A percentile compares a stretch with the other conserved stretches of the same genome.
Evolutionary conservation across 1,139 yeast species (phyloP).

Genomic region (Saccharomyces hybrid): DNA sequence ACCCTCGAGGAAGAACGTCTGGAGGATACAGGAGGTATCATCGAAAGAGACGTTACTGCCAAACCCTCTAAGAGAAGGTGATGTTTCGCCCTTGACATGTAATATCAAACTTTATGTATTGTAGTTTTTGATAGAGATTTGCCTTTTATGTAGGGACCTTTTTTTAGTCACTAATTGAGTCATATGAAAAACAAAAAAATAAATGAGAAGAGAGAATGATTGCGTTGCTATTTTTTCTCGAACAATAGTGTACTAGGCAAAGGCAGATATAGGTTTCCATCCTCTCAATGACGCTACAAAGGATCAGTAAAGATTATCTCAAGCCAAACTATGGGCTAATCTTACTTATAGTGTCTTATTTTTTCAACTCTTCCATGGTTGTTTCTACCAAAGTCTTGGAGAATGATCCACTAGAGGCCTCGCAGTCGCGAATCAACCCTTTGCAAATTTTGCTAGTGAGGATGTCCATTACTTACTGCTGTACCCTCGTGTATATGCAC

Average conservation of each 20-base stretch:
- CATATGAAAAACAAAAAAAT: not conserved
- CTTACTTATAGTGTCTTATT: constrained; percentile 46
- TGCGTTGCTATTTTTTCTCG: not conserved
- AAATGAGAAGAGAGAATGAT: not conserved
- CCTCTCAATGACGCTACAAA: not conserved
- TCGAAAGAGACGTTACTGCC: constrained; percentile 58
- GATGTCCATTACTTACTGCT: constrained; percentile 61
- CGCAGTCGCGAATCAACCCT: constrained; percentile 46
- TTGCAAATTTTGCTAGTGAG: constrained; percentile 68
- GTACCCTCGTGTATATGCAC: constrained; percentile 49
- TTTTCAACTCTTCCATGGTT: constrained; percentile 65
- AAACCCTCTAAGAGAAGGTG: constrained; percentile 35
- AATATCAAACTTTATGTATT: not conserved
- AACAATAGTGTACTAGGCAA: not conserved
- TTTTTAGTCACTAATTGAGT: not conserved
- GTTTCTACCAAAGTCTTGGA: constrained; percentile 59
- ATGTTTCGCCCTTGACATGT: constrained; percentile 21
- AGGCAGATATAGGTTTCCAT: not conserved
- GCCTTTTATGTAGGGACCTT: not conserved
- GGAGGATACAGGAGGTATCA: constrained; percentile 85
- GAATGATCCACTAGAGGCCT: constrained; percentile 41
- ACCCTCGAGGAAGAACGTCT: constrained; percentile 80
- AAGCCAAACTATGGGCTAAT: constrained; percentile 34
- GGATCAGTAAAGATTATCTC: constrained; percentile 2
- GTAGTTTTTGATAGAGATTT: not conserved